phyloP scores from a whole-genome alignment of 805 yeast species.

The Diddensiella caesifluorescens region DNA sequence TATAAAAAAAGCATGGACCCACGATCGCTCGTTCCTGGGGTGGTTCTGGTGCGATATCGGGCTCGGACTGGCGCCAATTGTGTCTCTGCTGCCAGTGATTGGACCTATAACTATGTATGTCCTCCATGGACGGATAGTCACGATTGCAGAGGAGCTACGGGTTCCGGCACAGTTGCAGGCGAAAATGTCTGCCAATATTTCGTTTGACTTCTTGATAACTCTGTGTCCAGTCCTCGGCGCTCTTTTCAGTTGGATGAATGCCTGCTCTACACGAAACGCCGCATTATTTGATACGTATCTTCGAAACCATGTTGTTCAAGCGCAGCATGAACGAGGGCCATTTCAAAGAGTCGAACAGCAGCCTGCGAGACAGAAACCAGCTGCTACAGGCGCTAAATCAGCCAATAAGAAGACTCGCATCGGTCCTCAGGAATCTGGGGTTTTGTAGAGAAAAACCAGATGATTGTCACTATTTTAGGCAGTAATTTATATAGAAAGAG shows the following conservation, averaged over 20 bases:
- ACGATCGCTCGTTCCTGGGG: conserved; percentile 79
- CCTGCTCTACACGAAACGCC: conserved; percentile 86
- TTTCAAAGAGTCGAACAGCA: conserved; percentile 16
- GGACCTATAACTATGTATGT: conserved; percentile 82
- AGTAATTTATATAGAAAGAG: too few relatives aligned
- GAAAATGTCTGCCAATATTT: conserved; percentile 70
- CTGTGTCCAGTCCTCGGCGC: conserved; percentile 79
- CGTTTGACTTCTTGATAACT: conserved; percentile 66
- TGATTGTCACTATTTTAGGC: background rate
- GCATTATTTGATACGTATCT: conserved; percentile 61
- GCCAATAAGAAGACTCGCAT: conserved; percentile 1
- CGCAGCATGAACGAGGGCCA: conserved; percentile 17
- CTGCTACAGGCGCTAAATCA: background rate
- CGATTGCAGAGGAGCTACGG: conserved; percentile 52
- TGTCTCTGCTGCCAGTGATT: conserved; percentile 68
- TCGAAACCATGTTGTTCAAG: conserved; percentile 23
- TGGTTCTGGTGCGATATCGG: conserved; percentile 63
- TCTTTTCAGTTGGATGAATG: conserved; percentile 72
- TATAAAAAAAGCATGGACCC: conserved; percentile 79
- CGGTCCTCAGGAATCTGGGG: conserved; percentile 3
- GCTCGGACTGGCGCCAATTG: conserved; percentile 70
- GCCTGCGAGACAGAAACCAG: background rate
- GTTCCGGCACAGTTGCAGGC: conserved; percentile 57
- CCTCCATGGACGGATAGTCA: conserved; percentile 64
- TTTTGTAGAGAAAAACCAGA: background rate